Evolutionary conservation across 2,329 filamentous ascomycete genomes (phyloP), one percentile per base, ranked within the genome.

Genomic region (Sporothrix globosa): DNA sequence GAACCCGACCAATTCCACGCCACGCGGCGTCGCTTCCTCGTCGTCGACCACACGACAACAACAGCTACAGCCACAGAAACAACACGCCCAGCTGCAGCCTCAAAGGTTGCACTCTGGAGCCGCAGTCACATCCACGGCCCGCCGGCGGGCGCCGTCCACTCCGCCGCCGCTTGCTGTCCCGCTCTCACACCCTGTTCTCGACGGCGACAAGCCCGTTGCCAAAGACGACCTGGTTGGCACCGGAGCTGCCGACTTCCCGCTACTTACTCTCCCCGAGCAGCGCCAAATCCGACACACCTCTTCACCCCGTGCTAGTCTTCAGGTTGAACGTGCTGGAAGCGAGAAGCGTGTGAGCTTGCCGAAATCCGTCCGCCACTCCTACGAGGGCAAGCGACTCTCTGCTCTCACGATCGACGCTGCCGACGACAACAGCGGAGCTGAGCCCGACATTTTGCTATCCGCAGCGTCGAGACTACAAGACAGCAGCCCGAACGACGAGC

Each of bases 1-100:
- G 86, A 88, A 88, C 75, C 86, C 86, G 30, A 85, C 85, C 71
- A 88, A 88, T 76, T 88, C 85, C 34, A 88, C 86, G 2, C 86
- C 85, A 58, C 81, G 85, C 71, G 74, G 77, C 69, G 73, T 80
- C 69, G 13, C 61, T 6, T 58, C 71, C 5, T 66, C 72, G 2
- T 66, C 69, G 11, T 63, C 69, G 27, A 44, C 50, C 2, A 39
- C 68, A 58, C 4, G n/a, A 6, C 54, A 14, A 24, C 46, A 46
- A 46, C n/a, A 34, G 39, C 34, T 7, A 34, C 44, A 10, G 24
- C 48, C 39, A 17, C 41, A 46, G n/a, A 53, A 41, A 19, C 61
- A 52, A 19, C 61, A 58, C 27, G 30, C 24, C 5, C 69, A 44
- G 39, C 41, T 19, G 34, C 68, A 60, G 48, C 67, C 41, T 19